These are phyloP conservation scores for Aureoboletus auriporus DNA, from an alignment of 768 basidiomycete genomes.

Conservation along the genomic window DNA sequence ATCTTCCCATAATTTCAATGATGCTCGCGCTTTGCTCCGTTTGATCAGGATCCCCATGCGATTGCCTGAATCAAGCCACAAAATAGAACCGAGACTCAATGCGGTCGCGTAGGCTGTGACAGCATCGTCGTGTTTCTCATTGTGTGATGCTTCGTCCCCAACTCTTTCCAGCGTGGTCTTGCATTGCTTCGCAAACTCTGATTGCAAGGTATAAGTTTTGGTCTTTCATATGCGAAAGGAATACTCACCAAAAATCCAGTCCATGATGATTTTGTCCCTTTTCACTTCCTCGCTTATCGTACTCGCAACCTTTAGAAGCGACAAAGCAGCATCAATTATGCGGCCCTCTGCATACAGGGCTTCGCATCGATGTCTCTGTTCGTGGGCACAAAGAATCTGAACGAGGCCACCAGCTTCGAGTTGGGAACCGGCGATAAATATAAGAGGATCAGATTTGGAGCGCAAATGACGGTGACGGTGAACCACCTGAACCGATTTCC, in stretches of 20 bases:
- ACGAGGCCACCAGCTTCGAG: no score
- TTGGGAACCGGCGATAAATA: no score
- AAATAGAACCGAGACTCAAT: no score
- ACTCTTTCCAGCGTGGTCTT: neutral
- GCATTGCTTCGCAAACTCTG: neutral
- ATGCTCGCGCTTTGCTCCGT: neutral
- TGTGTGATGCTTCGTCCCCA: neutral
- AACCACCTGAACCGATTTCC: no score
- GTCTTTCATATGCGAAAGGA: no score
- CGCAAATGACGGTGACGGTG: no score
- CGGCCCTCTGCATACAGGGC: neutral
- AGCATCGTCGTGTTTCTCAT: neutral
- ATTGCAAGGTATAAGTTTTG: neutral
- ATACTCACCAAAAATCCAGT: no score
- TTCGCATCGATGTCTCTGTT: conserved; percentile 3
- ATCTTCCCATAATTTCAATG: neutral
- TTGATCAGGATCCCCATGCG: neutral
- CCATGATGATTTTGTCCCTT: no score
- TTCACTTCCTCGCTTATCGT: no score
- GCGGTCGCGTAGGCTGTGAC: neutral
- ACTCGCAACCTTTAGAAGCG: neutral
- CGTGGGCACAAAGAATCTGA: neutral
- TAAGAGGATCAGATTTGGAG: no score
- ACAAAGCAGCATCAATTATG: neutral
- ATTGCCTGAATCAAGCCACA: neutral